Evolutionary conservation across 129 eudicot species (phyloP), one percentile per base, ranked within the genome.

Genomic region (Arctium minus): DNA sequence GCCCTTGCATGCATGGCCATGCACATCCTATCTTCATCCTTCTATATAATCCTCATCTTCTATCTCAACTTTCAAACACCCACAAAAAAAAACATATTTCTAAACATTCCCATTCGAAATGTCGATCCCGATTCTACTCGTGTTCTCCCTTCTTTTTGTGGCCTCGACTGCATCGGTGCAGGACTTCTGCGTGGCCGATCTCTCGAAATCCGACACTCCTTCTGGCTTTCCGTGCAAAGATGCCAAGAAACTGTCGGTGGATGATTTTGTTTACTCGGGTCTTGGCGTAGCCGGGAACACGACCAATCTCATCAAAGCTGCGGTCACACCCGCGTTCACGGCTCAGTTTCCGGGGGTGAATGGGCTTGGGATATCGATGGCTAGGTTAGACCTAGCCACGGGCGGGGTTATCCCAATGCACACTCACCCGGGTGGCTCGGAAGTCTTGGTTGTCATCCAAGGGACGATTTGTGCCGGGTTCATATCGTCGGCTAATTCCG

Each of bases 371-470:
- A 17, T 93, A 1, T 95, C 97, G 44, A 7, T 85, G 4, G 97
- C 94, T 31, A 83, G 98, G 60, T 72, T 93, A 39, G 99, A 95
- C 89, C 78, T 95, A 4, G 97, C 93, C 5, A 39, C 10, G 22
- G 97, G 86, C 0, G 99, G 99, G 17, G 99, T 95, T 5, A 80
- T 95, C 72, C 99, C 99, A n/a, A 79, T 95, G 85, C 99, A 95
- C 93, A 95, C 97, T 0, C 99, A 95, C 83, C 97, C 98, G 1
- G 97, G 92, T 0, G 97, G 83, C 38, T 92, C 97, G 0, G 99
- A 95, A 56, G 44, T 93, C 11, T 85, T 93, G 39, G 81, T 91
- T 74, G 97, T 93, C 18, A 81, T 90, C 18, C 75, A 91, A 83
- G 99, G 99, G 32, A 79, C 90, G 40, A 88, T 95, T n/a, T 87